These are phyloP conservation scores for Cyclotella sp. DNA, from an alignment of 108 stramenopile genomes.

Conservation along the genomic window DNA sequence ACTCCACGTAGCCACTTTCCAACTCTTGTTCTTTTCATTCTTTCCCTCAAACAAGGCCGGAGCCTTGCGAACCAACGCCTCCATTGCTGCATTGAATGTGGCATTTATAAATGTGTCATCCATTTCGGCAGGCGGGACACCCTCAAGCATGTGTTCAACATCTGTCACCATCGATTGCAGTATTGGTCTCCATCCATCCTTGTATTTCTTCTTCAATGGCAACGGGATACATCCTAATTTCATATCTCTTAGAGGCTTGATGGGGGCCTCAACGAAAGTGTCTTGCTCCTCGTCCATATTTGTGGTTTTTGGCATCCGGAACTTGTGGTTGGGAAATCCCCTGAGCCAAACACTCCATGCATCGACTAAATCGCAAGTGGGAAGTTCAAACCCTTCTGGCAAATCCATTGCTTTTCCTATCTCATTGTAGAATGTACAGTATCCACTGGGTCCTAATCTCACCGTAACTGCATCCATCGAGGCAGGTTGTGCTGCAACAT, in stretches of 20 bases:
- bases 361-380: conserved; percentile 22
- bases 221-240: conserved; percentile 12
- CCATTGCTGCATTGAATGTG: conserved; percentile 5
- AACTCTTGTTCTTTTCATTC: conserved; percentile 6
- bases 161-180: conserved; percentile 23
- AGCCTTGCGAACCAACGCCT: not conserved
- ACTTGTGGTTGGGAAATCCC: conserved; percentile 40
- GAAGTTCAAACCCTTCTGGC: conserved; percentile 34
- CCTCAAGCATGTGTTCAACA: conserved; percentile 26
- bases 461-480: conserved; percentile 6
- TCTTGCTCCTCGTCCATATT: conserved; percentile 9
- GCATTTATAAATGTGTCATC: conserved; percentile 4
- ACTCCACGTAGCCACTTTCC: conserved; percentile 9
- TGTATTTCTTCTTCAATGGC: conserved; percentile 37
- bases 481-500: not conserved
- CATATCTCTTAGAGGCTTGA: conserved; percentile 24
- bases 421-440: conserved; percentile 26
- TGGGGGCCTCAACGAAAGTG: conserved; percentile 30
- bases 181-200: conserved; percentile 50
- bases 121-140: conserved; percentile 8
- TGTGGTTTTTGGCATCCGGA: not conserved
- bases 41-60: conserved; percentile 6
- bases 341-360: conserved; percentile 39
- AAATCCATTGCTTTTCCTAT: conserved; percentile 17
- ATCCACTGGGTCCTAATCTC: conserved; percentile 11